Evolutionary conservation across 2,329 filamentous ascomycete species (phyloP).

Genomic region (Xylaria sp.): DNA sequence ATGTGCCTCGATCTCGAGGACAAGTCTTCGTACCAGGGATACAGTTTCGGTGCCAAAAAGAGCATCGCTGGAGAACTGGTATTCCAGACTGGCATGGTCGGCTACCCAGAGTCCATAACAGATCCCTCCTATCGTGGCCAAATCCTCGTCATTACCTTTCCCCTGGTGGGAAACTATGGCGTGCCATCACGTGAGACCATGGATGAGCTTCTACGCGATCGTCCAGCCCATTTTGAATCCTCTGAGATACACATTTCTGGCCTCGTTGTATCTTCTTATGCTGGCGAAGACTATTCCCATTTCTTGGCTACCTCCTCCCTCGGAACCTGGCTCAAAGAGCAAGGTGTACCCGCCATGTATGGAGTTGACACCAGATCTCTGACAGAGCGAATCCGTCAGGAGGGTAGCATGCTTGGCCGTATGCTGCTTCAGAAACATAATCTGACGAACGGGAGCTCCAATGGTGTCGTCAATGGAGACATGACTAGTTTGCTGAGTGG

Average conservation of each 20-base stretch:
- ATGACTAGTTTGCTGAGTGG: slow-evolving; percentile 52
- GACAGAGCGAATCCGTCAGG: slow-evolving; percentile 92
- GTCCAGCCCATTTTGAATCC: slow-evolving; percentile 94
- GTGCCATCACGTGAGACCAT: slow-evolving; percentile 87
- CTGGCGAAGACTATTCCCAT: slow-evolving; percentile 95
- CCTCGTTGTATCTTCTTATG: slow-evolving; percentile 89
- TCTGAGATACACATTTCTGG: slow-evolving; percentile 93
- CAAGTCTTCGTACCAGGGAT: slow-evolving; percentile 89
- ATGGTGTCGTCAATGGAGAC: slow-evolving; percentile 53
- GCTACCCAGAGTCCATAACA: slow-evolving; percentile 93
- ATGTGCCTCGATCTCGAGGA: slow-evolving; percentile 93
- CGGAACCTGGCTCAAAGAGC: slow-evolving; percentile 95
- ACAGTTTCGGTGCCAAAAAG: slow-evolving; percentile 95
- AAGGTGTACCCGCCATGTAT: slow-evolving; percentile 92
- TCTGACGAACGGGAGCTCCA: slow-evolving; percentile 56
- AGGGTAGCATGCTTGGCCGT: slow-evolving; percentile 95
- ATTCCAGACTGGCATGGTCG: slow-evolving; percentile 99
- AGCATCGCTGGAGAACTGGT: slow-evolving; percentile 96
- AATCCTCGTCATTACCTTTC: slow-evolving; percentile 96
- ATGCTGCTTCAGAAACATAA: slow-evolving; percentile 77
- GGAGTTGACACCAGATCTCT: slow-evolving; percentile 93
- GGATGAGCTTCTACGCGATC: slow-evolving; percentile 84
- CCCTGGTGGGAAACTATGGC: slow-evolving; percentile 95
- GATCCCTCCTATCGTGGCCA: slow-evolving; percentile 91
- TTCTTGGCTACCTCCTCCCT: slow-evolving; percentile 90